Percentiles rank a stretch among this genome's conserved stretches.
These are phyloP conservation scores for Metschnikowia bowlesiae DNA, from an alignment of 805 yeast genomes.

Conservation along the genomic window DNA sequence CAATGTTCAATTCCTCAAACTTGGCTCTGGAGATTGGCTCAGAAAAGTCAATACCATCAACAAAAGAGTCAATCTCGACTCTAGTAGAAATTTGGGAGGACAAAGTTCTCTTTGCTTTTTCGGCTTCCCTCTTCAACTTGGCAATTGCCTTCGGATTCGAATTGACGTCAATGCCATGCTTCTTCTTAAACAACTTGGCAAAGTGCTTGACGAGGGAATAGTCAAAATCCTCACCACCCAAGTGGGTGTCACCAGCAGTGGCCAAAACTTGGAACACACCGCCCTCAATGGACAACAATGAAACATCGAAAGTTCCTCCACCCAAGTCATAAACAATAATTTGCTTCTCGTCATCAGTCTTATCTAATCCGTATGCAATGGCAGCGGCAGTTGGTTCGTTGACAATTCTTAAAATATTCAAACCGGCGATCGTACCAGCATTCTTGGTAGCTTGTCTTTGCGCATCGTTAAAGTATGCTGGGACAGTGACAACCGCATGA, in stretches of 20 bases:
- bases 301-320: conserved; percentile 23
- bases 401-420: conserved; percentile 20
- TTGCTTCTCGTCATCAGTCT: conserved; percentile 19
- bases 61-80: conserved; percentile 19
- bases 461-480: conserved; percentile 22
- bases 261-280: conserved; percentile 23
- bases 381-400: conserved; percentile 23
- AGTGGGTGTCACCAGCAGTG: conserved; percentile 39
- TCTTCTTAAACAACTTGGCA: conserved; percentile 18
- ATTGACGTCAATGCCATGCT: conserved; percentile 15
- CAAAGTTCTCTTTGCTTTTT: conserved; percentile 22
- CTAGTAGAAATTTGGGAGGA: conserved; percentile 19
- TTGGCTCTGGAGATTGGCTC: conserved; percentile 21
- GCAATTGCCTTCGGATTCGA: conserved; percentile 19
- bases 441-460: conserved; percentile 22
- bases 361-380: conserved; percentile 28
- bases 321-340: conserved; percentile 22
- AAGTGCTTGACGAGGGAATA: conserved; percentile 19
- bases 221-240: conserved; percentile 23
- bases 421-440: conserved; percentile 21
- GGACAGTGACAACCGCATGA: conserved; percentile 21
- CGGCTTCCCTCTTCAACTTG: conserved; percentile 22
- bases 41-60: conserved; percentile 20
- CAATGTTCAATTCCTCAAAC: conserved; percentile 21
- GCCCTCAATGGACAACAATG: conserved; percentile 21